Evolutionary conservation across 148 eudicot species (phyloP).

Genomic region (Pouteria glomerata): DNA sequence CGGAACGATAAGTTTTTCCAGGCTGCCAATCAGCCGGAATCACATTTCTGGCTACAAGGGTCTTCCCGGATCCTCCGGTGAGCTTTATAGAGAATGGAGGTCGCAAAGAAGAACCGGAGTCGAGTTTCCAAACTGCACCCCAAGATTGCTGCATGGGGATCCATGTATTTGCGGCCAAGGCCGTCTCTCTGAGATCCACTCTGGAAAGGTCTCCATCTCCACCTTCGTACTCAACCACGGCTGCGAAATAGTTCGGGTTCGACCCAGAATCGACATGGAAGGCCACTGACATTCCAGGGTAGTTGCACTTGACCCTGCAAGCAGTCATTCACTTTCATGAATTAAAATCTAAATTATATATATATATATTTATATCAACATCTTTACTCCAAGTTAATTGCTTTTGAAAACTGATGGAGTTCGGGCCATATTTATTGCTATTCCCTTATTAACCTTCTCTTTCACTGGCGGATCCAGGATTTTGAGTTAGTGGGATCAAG

Average conservation of each 20-base stretch:
- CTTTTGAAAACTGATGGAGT: too few species aligned
- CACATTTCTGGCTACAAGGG: slow-evolving; percentile 36
- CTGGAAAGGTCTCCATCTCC: slow-evolving; percentile 39
- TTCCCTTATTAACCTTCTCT: too few species aligned
- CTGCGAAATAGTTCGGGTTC: slow-evolving; percentile 45
- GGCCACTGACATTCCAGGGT: slow-evolving; percentile 32
- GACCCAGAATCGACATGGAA: slow-evolving; percentile 55
- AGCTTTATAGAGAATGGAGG: slow-evolving; percentile 55
- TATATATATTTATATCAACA: too few species aligned
- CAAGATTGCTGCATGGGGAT: slow-evolving; percentile 34
- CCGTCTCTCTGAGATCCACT: slow-evolving; percentile 41
- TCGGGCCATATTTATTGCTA: too few species aligned
- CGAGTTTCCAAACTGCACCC: slow-evolving; percentile 56
- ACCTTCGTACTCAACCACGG: slow-evolving; percentile 33
- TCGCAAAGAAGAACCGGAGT: slow-evolving; percentile 18
- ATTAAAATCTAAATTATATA: too few species aligned
- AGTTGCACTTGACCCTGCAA: slow-evolving; percentile 51
- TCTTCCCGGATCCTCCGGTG: slow-evolving; percentile 26
- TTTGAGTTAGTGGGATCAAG: too few species aligned
- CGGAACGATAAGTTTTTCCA: slow-evolving; percentile 50
- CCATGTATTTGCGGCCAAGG: slow-evolving; percentile 1
- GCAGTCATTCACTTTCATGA: not conserved
- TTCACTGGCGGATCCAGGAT: too few species aligned
- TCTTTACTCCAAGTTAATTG: too few species aligned
- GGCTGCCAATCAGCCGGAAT: slow-evolving; percentile 55